These are phyloP conservation scores for Hymenoscyphus repandus DNA, from an alignment of 2,329 filamentous ascomycete genomes.

Conservation along the genomic window DNA sequence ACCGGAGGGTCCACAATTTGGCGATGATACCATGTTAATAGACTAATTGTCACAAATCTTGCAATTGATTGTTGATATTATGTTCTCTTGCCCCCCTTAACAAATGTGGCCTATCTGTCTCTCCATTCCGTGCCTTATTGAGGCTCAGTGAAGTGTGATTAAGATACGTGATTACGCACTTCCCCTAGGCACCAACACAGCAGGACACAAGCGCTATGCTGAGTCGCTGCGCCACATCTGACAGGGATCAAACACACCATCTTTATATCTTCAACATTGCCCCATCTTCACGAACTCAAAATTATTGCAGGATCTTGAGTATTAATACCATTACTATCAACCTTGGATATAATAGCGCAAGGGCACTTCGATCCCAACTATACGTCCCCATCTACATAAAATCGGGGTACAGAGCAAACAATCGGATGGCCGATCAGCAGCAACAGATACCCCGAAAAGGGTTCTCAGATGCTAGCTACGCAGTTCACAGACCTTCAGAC, in stretches of 20 bases:
- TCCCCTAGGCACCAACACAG: background rate
- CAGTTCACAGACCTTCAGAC: slow-evolving; percentile 16
- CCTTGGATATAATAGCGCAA: too few species aligned
- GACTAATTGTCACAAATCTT: slow-evolving; percentile 30
- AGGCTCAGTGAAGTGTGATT: too few species aligned
- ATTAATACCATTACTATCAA: background rate
- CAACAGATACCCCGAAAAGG: slow-evolving; percentile 11
- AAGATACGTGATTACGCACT: background rate
- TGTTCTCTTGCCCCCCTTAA: too few species aligned
- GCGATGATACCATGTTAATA: slow-evolving; percentile 89
- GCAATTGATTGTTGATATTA: too few species aligned
- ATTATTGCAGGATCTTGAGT: too few species aligned
- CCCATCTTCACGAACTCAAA: background rate
- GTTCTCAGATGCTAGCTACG: slow-evolving; percentile 15
- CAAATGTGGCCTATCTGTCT: too few species aligned
- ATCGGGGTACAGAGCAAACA: too few species aligned
- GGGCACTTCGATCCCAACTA: too few species aligned
- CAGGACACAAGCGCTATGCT: background rate
- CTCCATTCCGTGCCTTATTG: too few species aligned
- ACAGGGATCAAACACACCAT: background rate
- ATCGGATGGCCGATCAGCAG: background rate
- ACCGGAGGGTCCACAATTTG: slow-evolving; percentile 46
- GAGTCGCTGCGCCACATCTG: background rate
- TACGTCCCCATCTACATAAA: too few species aligned
- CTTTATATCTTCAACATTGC: background rate